Base-by-base conservation (phyloP, 1,284 basidiomycete genomes). In the Apiotrichum mycotoxinovorans region DNA sequence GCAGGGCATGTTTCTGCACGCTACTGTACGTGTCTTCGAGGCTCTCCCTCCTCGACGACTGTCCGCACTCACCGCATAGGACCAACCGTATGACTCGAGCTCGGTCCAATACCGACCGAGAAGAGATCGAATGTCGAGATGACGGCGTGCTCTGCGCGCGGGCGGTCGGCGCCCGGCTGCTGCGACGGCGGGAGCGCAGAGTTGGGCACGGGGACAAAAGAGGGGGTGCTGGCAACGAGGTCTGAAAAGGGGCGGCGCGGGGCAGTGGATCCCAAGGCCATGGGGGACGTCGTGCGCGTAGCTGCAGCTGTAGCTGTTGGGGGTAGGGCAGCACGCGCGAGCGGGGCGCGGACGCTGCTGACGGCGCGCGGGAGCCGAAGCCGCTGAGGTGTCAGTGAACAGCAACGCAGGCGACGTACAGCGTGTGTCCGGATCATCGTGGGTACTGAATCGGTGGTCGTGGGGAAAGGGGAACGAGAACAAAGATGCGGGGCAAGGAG, bases 111-210 rank as follows among this genome's bases (percentile, higher is more conserved):
- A 52, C 94, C 94, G 61, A 97, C 89, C 60, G 88, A 91, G 79
- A 97, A 97, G 47, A 98, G 79, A 76, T 97, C 94, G 54, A 93
- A 94, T 0, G 91, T 86, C 0, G 87, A 89, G 53, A 97, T 94
- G 61, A 96, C 93, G 0, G 92, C 93, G 79, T 96, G 92, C 57
- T 92, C 87, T 0, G 69, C 64, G 23, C 52, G 58, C n/a, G 60
- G 50, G 10, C 26, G 33, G 26, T 53, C 51, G 17, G 58, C 56
- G 4, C 58, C 62, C 0, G 50, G 56, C 4, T 51, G 62, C 54
- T 63, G 56, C 11, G 56, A 58, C 0, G 62, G 62, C 11, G 62
- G 62, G 5, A 63, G 52, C 35, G 54, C 27, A 15, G 44, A 44
- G 42, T 33, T 17, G 30, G 41, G 37, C 15, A 26, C 15, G 30